Evolutionary conservation across 2,329 filamentous ascomycete species (phyloP).

Genomic region (Aspergillus luchuensis): DNA sequence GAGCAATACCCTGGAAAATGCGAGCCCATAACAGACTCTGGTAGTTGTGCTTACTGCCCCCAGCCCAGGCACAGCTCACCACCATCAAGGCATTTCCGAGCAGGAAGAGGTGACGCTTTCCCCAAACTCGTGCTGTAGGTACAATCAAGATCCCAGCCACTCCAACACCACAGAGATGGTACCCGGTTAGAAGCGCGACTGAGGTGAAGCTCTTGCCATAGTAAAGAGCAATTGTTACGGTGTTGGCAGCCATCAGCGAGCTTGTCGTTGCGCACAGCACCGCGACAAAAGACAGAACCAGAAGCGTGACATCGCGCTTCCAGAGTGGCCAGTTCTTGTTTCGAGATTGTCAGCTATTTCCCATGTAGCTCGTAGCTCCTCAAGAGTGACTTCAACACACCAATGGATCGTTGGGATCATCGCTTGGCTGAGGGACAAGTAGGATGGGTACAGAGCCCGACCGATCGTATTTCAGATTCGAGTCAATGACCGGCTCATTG

Average conservation of each 20-base stretch:
- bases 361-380: neutral
- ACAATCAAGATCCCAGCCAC: conserved; percentile 83
- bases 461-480: conserved; percentile 70
- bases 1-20: conserved; percentile 80
- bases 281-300: conserved; percentile 74
- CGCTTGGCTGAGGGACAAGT: conserved; percentile 84
- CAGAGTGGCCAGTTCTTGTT: conserved; percentile 78
- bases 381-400: conserved; percentile 41
- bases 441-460: conserved; percentile 70
- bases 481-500: conserved; percentile 36
- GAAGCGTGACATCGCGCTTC: conserved; percentile 78
- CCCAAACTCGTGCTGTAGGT: conserved; percentile 85
- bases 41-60: conserved; percentile 68
- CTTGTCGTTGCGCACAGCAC: conserved; percentile 83
- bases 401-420: conserved; percentile 87
- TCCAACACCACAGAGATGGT: conserved; percentile 81
- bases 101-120: conserved; percentile 86
- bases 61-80: conserved; percentile 75
- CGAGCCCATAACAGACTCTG: conserved; percentile 73
- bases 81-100: conserved; percentile 74
- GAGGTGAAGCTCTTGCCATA: conserved; percentile 70
- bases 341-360: neutral
- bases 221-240: conserved; percentile 70
- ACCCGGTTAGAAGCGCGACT: conserved; percentile 81
- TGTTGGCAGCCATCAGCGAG: conserved; percentile 86